Evolutionary conservation across 805 yeast genomes (phyloP).

Genomic region (Saturnispora dispora): DNA sequence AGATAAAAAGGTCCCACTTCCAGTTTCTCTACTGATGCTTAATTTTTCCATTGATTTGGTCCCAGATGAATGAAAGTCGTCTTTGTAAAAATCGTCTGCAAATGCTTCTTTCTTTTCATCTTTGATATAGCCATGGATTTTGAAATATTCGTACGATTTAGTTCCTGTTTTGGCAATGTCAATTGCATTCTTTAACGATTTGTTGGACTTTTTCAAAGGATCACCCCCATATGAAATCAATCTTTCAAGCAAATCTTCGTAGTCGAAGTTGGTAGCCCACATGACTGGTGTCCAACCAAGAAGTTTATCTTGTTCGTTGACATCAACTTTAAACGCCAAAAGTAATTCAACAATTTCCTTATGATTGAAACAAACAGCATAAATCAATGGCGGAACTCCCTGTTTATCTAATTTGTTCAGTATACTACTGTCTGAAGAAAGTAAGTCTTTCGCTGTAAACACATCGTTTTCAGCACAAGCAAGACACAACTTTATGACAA

Average conservation of each 20-base stretch:
- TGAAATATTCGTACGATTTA: conserved; percentile 49
- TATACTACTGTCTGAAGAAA: conserved; percentile 14
- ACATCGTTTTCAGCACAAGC: conserved; percentile 33
- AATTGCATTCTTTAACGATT: conserved; percentile 40
- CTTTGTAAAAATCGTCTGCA: conserved; percentile 9
- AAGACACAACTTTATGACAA: conserved; percentile 22
- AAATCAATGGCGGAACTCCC: conserved; percentile 41
- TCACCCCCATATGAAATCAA: conserved; percentile 60
- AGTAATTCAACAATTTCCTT: conserved; percentile 41
- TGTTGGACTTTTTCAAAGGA: conserved; percentile 33
- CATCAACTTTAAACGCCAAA: conserved; percentile 34
- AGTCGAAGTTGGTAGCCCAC: conserved; percentile 75
- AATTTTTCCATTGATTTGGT: conserved; percentile 12
- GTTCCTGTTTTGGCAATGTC: conserved; percentile 50
- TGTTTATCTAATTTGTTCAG: conserved; percentile 28
- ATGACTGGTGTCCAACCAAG: conserved; percentile 60
- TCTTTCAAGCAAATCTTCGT: conserved; percentile 43
- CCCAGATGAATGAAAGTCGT: conserved; percentile 7
- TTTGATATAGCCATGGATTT: conserved; percentile 38
- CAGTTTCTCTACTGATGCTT: not conserved
- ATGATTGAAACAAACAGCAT: conserved; percentile 48
- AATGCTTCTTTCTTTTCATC: conserved; percentile 6
- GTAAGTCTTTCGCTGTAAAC: conserved; percentile 21
- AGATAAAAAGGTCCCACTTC: conserved; percentile 21
- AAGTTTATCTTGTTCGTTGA: conserved; percentile 41